Evolutionary conservation across 495 filamentous ascomycete genomes (phyloP).

Genomic region (Aspergillus diversus): DNA sequence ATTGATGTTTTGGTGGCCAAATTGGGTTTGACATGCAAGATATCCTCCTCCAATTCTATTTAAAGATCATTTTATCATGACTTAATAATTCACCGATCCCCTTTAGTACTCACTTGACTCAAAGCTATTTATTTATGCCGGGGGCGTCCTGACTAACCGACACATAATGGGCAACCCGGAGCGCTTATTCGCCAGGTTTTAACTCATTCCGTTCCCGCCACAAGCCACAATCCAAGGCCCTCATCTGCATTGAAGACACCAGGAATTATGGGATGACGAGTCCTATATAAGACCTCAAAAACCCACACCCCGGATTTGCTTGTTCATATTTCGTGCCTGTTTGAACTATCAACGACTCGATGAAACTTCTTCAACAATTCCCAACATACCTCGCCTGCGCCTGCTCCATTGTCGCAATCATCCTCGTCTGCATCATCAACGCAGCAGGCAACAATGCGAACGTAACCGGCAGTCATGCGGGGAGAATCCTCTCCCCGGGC

Average conservation of each 20-base stretch:
- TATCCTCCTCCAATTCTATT: too few species aligned
- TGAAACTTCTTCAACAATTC: background rate
- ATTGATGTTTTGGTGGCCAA: too few species aligned
- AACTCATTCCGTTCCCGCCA: background rate
- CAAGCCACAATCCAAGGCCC: background rate
- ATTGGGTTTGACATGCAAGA: too few species aligned
- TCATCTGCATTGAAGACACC: background rate
- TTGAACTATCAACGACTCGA: background rate
- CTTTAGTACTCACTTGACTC: too few species aligned
- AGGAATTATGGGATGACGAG: background rate
- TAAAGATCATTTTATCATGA: too few species aligned
- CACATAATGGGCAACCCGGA: background rate
- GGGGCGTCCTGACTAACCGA: background rate
- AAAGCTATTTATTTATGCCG: too few species aligned
- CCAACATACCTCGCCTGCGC: background rate
- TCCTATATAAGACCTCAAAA: background rate
- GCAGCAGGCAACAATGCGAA: background rate
- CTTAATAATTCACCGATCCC: too few species aligned
- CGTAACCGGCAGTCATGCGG: background rate
- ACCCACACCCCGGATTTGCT: background rate
- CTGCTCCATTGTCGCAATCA: background rate
- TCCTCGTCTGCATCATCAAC: conserved; percentile 4
- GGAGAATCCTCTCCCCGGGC: background rate
- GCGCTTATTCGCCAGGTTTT: background rate
- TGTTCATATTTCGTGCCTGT: background rate